phyloP scores from a whole-genome alignment of 2,329 filamentous ascomycete species.

The Coniochaeta hoffmannii region DNA sequence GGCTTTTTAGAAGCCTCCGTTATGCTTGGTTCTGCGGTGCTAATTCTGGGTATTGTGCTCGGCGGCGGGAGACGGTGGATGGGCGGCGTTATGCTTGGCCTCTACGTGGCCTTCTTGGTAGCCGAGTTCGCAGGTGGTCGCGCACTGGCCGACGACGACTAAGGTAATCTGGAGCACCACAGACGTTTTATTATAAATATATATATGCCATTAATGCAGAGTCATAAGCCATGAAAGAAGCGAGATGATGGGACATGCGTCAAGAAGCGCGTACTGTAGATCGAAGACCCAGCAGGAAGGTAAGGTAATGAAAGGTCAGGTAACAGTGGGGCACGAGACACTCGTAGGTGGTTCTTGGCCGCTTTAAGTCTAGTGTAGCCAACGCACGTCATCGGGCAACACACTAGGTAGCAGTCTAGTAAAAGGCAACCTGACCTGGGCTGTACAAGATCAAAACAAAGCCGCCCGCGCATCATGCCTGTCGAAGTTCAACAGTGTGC shows the following conservation, averaged over 20 bases:
- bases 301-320: too few species aligned
- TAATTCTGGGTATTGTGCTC: conserved; percentile 22
- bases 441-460: not conserved
- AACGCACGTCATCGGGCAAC: conserved; percentile 13
- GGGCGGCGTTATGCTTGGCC: conserved; percentile 19
- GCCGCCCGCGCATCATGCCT: not conserved
- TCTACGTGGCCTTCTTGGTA: conserved; percentile 22
- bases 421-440: not conserved
- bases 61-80: conserved; percentile 23
- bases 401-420: too few species aligned
- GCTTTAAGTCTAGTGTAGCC: too few species aligned
- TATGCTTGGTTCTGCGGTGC: conserved; percentile 20
- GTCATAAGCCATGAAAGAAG: too few species aligned
- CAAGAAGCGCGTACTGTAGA: too few species aligned
- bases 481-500: conserved; percentile 1
- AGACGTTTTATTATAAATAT: too few species aligned
- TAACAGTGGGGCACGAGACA: too few species aligned
- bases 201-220: too few species aligned
- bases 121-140: conserved; percentile 12
- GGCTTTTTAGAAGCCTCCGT: conserved; percentile 20
- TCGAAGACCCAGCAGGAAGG: too few species aligned
- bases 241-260: too few species aligned
- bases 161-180: not conserved
- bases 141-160: conserved; percentile 2
- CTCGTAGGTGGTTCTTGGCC: too few species aligned